Evolutionary conservation across 2,329 filamentous ascomycete genomes (phyloP), one percentile per base, ranked within the genome.

Genomic region (Sordariomycetes sp.): DNA sequence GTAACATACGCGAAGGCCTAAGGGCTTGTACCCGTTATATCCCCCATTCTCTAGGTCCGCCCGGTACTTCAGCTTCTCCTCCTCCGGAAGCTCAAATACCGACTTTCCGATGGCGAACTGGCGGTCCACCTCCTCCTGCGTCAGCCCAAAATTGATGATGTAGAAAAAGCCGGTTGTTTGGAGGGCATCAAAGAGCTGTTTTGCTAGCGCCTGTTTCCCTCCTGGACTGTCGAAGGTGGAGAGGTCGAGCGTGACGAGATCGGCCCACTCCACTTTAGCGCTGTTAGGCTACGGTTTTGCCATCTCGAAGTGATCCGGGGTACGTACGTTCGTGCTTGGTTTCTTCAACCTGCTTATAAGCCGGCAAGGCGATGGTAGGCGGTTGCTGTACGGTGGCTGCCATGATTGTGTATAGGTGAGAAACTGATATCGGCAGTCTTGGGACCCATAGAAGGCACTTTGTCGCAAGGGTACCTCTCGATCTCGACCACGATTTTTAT

Each of bases 91-190:
- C 4, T 75, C 65, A 62, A 84, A 84, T 60, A 85, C 76, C 39
- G 78, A 72, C 58, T 80, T 79, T 1, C 76, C 81, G 2, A 85
- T 74, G 13, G 81, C 79, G 60, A 84, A 85, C 61, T 85, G 81
- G 6, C 72, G 70, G 61, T 85, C 76, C 1, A 85, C 74, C 64
- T 82, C 71, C 53, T 82, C 79, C 64, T 84, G 79, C 1, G 68
- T 70, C n/a, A 85, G 72, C 35, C 80, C 81, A 60, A 80, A 84
- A 67, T 84, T 82, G 59, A 76, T 78, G 22, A 85, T 76, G 60
- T 84, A 84, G 68, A 85, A 85, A 69, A 85, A 81, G 0, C 81
- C 69, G 58, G 39, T 42, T 3, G 51, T 35, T 35, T 73, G 69
- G 10, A 80, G 75, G 2, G 79, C 79, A 56, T 82, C 75, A 22